Evolutionary conservation across 768 basidiomycete genomes (phyloP), one percentile per base, ranked within the genome.

Genomic region (Paxillus ammoniavirescens): DNA sequence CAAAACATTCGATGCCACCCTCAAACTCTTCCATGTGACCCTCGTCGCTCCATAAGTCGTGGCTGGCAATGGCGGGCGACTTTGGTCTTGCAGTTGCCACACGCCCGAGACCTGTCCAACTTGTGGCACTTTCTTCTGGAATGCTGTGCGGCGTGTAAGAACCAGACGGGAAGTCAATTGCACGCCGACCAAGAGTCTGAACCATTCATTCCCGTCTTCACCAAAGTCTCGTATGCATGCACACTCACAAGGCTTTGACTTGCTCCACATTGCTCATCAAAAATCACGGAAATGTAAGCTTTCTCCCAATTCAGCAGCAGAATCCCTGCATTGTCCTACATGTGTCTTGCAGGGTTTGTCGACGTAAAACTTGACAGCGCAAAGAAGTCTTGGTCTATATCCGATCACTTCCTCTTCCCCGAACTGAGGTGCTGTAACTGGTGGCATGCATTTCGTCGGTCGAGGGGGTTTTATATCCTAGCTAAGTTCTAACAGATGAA

Each of bases 341-440:
- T n/a, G 17, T 40, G 38, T 40, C 35, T 40, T 40, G 38, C 17
- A 40, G 38, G 17, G 38, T 5, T 38, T 4, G 15, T 46, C 44
- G 26, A 46, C 44, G 44, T 46, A 46, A 46, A 46, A 46, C 28
- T 30, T 33, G 44, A 46, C 44, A 46, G 44, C 28, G 44, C 33
- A 46, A 26, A 26, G 43, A 44, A 14, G 15, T 23, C 10, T 13
- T 10, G 23, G 8, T 17, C 23, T 15, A 44, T 44, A 7, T 26
- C 23, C 30, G 30, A 26, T 44, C 23, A 26, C 43, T 44, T 31
- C 43, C 43, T 10, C 13, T 44, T 44, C 13, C 43, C 43, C 43
- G 30, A 44, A 28, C 35, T 26, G 21, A 26, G 43, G 23, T 23
- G 23, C 23, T 31, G 14, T 28, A 28, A 31, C 44, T 7, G 13